Conservation (phyloP, 2,329 filamentous ascomycete species). For the Thelonectria blattea region DNA sequence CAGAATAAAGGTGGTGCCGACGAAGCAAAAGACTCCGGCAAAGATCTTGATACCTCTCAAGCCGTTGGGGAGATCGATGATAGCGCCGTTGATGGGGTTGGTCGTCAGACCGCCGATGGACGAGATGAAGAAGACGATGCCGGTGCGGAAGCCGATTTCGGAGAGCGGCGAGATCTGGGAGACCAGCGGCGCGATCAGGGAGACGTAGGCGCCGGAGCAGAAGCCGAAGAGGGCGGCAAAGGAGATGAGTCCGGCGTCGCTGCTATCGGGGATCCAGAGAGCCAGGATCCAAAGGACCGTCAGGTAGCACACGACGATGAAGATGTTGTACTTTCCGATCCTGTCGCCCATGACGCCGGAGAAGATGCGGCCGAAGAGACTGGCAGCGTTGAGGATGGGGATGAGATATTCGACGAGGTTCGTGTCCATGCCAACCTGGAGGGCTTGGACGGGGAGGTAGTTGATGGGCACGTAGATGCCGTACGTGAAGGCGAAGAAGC, state of each 20-base stretch:
- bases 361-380: constrained; percentile 46
- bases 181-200: constrained; percentile 47
- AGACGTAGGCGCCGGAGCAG: constrained; percentile 51
- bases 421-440: constrained; percentile 37
- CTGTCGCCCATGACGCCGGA: constrained; percentile 45
- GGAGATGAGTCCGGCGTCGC: constrained; percentile 39
- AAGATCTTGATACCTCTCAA: constrained; percentile 48
- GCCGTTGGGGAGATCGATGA: constrained; percentile 38
- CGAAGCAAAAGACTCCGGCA: constrained; percentile 31
- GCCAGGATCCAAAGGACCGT: constrained; percentile 48
- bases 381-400: constrained; percentile 47
- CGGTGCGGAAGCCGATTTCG: constrained; percentile 43
- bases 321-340: constrained; percentile 49
- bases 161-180: constrained; percentile 45
- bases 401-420: constrained; percentile 44
- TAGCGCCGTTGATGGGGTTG: constrained; percentile 61
- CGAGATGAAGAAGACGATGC: constrained; percentile 56
- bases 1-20: constrained; percentile 29
- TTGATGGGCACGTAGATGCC: constrained; percentile 48
- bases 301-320: constrained; percentile 54
- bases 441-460: constrained; percentile 44
- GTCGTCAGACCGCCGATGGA: constrained; percentile 63
- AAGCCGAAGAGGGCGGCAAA: constrained; percentile 52
- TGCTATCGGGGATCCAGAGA: constrained; percentile 51
- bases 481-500: constrained; percentile 44